Evolutionary conservation across 2,329 filamentous ascomycete genomes (phyloP).

Genomic region (Keithomyces neogunnii): DNA sequence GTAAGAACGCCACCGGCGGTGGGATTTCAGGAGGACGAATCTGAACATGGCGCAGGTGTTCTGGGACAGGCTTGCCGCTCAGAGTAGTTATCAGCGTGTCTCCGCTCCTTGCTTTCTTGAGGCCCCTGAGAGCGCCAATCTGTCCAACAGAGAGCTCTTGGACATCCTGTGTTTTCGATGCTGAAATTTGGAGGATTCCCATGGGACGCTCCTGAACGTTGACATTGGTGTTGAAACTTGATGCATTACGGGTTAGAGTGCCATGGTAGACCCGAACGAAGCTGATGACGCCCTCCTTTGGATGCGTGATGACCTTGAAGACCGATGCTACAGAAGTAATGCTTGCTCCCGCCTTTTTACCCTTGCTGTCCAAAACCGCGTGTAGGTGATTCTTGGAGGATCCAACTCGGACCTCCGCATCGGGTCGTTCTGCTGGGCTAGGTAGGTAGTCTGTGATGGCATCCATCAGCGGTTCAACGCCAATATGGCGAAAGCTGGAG

Average conservation of each 20-base stretch:
- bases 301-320: slow-evolving; percentile 92
- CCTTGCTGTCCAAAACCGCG: slow-evolving; percentile 30
- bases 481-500: slow-evolving; percentile 88
- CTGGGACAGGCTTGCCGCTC: slow-evolving; percentile 52
- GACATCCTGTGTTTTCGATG: slow-evolving; percentile 77
- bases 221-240: slow-evolving; percentile 82
- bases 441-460: slow-evolving; percentile 83
- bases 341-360: slow-evolving; percentile 26
- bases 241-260: slow-evolving; percentile 60
- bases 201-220: slow-evolving; percentile 71
- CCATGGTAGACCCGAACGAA: slow-evolving; percentile 92
- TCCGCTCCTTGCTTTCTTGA: slow-evolving; percentile 87
- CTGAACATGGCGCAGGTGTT: slow-evolving; percentile 65
- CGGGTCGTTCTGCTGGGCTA: slow-evolving; percentile 69
- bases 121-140: slow-evolving; percentile 85
- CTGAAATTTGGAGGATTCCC: slow-evolving; percentile 81
- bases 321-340: slow-evolving; percentile 54
- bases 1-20: slow-evolving; percentile 93
- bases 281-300: slow-evolving; percentile 76
- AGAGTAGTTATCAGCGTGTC: slow-evolving; percentile 79
- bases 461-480: slow-evolving; percentile 85
- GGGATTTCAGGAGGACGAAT: slow-evolving; percentile 83
- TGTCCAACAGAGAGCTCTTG: slow-evolving; percentile 74
- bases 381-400: slow-evolving; percentile 31
- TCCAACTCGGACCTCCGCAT: slow-evolving; percentile 67